phyloP scores from a whole-genome alignment of 345 rosid genomes.

The Populus simonii region DNA sequence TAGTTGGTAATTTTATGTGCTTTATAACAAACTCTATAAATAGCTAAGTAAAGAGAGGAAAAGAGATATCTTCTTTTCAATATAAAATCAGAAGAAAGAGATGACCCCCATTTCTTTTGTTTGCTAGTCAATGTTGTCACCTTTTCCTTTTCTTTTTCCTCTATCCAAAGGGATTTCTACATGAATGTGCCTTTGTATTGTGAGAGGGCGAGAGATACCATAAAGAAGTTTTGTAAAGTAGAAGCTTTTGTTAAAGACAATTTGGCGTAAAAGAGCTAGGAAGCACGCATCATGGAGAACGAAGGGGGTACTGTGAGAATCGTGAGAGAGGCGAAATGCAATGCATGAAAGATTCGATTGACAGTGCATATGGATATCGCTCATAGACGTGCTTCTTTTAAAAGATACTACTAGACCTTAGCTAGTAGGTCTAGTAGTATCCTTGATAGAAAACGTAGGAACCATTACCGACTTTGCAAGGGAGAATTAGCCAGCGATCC shows the following conservation, averaged over 20 bases:
- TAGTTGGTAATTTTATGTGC: background rate
- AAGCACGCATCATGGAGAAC: slow-evolving; percentile 17
- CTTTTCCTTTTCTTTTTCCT: background rate
- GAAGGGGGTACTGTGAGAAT: background rate
- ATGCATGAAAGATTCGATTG: slow-evolving; percentile 17
- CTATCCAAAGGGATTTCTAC: slow-evolving; percentile 10
- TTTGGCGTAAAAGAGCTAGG: slow-evolving; percentile 14
- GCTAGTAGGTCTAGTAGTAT: background rate
- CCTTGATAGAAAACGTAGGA: background rate
- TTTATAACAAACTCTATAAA: background rate
- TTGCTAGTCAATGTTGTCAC: slow-evolving; percentile 22
- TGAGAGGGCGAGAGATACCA: slow-evolving; percentile 5
- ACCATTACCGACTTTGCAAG: slow-evolving; percentile 7
- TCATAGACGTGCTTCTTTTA: slow-evolving; percentile 24
- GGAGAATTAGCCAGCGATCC: background rate
- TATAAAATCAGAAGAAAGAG: background rate
- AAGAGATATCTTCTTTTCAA: background rate
- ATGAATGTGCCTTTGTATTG: too few species aligned
- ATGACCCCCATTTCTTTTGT: slow-evolving; percentile 5
- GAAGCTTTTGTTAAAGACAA: slow-evolving; percentile 33
- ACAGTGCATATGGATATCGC: slow-evolving; percentile 15
- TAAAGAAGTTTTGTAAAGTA: slow-evolving; percentile 22
- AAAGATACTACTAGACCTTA: background rate
- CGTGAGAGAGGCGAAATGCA: slow-evolving; percentile 4
- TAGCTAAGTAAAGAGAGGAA: background rate